phyloP scores from a whole-genome alignment of 345 rosid species.

The Salix brachista region DNA sequence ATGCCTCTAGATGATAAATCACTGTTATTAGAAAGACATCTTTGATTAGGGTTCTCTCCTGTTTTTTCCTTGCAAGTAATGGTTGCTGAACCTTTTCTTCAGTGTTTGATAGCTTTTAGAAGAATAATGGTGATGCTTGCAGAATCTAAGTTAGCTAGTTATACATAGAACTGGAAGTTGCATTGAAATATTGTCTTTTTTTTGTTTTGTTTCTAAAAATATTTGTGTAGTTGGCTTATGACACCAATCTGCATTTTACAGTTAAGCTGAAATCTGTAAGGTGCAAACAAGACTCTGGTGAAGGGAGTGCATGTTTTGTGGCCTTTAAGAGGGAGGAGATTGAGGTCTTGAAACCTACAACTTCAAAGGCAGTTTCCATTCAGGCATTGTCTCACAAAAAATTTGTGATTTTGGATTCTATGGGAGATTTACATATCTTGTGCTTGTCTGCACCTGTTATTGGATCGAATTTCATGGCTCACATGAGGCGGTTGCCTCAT shows the following conservation, averaged over 20 bases:
- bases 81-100: neutral
- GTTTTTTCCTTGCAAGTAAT: neutral
- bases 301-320: slow-evolving; percentile 43
- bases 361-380: slow-evolving; percentile 51
- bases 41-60: slow-evolving; percentile 14
- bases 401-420: slow-evolving; percentile 58
- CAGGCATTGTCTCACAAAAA: slow-evolving; percentile 51
- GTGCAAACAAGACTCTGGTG: slow-evolving; percentile 43
- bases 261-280: slow-evolving; percentile 48
- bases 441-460: slow-evolving; percentile 30
- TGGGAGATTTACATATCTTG: slow-evolving; percentile 55
- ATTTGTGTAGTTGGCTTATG: slow-evolving; percentile 1
- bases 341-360: slow-evolving; percentile 26
- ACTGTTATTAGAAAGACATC: slow-evolving; percentile 15
- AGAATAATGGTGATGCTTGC: neutral
- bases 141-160: slow-evolving; percentile 11
- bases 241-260: slow-evolving; percentile 32
- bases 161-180: neutral
- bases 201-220: neutral
- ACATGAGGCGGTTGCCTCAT: slow-evolving; percentile 50
- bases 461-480: slow-evolving; percentile 40
- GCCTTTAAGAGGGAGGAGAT: slow-evolving; percentile 36
- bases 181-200: neutral
- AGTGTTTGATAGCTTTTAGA: neutral
- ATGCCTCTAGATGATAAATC: slow-evolving; percentile 37